Evolutionary conservation across 306 rosid genomes (phyloP).

Genomic region (Corylus americana): DNA sequence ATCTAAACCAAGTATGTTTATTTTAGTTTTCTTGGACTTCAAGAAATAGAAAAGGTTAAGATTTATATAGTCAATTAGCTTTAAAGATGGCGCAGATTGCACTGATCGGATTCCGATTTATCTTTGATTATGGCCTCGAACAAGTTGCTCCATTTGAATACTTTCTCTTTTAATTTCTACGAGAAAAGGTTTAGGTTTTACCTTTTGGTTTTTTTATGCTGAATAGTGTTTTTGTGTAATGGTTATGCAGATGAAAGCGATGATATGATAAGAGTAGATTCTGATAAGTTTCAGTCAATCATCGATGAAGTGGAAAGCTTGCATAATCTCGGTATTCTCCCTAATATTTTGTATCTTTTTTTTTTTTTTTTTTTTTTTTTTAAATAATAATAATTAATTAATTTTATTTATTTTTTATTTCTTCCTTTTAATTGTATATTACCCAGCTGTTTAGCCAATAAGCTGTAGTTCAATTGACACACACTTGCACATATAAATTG

Average conservation of each 20-base stretch:
- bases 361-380: not conserved
- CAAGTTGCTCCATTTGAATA: no score
- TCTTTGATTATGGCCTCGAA: no score
- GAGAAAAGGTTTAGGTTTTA: not conserved
- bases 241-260: constrained; percentile 1
- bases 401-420: no score
- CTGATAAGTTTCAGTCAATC: not conserved
- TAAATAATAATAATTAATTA: no score
- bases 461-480: not conserved
- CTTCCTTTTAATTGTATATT: not conserved
- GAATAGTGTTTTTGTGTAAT: not conserved
- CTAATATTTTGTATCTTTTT: not conserved
- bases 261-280: not conserved
- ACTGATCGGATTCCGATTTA: not conserved
- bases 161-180: not conserved
- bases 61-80: no score
- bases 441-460: not conserved
- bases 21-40: not conserved
- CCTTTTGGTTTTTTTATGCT: not conserved
- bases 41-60: no score
- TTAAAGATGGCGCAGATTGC: not conserved
- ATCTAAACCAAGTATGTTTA: not conserved
- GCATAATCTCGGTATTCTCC: not conserved
- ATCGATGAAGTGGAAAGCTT: not conserved
- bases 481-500: not conserved